Evolutionary conservation across 805 yeast genomes (phyloP).

Genomic region (Schizosaccharomyces pombe): DNA sequence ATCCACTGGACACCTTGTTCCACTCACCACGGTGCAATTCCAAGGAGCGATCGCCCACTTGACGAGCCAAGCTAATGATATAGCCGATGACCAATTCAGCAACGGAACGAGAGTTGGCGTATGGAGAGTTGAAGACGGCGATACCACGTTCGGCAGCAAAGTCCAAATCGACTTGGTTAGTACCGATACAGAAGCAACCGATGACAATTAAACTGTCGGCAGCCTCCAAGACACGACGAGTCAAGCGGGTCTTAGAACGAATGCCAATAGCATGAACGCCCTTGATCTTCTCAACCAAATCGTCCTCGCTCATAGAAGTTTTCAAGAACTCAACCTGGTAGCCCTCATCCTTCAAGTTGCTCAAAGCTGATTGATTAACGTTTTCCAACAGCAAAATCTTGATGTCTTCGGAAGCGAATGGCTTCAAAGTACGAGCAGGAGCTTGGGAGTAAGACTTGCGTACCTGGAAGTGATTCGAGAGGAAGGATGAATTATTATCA

Average conservation of each 20-base stretch:
- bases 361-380: conserved; percentile 78
- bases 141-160: conserved; percentile 81
- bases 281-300: conserved; percentile 75
- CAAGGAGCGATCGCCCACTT: conserved; percentile 84
- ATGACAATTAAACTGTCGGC: conserved; percentile 75
- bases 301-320: conserved; percentile 73
- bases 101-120: conserved; percentile 93
- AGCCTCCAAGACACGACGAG: conserved; percentile 50
- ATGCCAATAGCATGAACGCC: conserved; percentile 94
- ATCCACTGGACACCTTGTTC: conserved; percentile 84
- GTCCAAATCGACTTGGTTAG: conserved; percentile 87
- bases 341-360: conserved; percentile 68
- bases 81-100: conserved; percentile 95
- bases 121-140: conserved; percentile 95
- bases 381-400: conserved; percentile 78
- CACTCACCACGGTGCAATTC: conserved; percentile 92
- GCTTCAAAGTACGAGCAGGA: conserved; percentile 47
- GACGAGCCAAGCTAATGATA: conserved; percentile 82
- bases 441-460: conserved; percentile 1
- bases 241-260: conserved; percentile 85
- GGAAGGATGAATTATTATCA: not conserved
- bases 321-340: conserved; percentile 91
- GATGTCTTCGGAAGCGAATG: conserved; percentile 86
- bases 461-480: not conserved
- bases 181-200: conserved; percentile 98